Conservation (phyloP, 2,329 filamentous ascomycete genomes). For the Tetracladium maxilliforme region DNA sequence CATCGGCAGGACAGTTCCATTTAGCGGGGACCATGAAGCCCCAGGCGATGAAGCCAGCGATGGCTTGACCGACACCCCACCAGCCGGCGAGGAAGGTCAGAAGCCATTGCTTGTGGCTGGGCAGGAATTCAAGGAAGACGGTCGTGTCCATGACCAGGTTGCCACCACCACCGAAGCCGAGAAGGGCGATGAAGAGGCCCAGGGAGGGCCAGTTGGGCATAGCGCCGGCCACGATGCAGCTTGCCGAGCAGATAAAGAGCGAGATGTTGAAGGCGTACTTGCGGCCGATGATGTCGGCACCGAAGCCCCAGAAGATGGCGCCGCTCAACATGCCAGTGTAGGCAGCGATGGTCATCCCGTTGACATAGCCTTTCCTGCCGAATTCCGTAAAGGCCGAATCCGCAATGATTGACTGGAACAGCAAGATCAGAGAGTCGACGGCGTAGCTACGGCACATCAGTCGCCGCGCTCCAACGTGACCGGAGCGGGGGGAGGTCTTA, state of each 20-base stretch:
- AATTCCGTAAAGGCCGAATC: slow-evolving; percentile 44
- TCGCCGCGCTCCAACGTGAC: slow-evolving; percentile 3
- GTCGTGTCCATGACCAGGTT: slow-evolving; percentile 37
- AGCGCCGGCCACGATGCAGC: slow-evolving; percentile 49
- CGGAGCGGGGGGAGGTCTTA: slow-evolving; percentile 10
- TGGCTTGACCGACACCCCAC: slow-evolving; percentile 25
- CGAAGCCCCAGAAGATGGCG: slow-evolving; percentile 54
- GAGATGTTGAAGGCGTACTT: slow-evolving; percentile 55
- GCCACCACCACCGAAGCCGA: slow-evolving; percentile 49
- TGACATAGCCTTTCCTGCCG: slow-evolving; percentile 31
- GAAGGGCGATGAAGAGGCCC: slow-evolving; percentile 45
- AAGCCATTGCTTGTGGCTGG: slow-evolving; percentile 46
- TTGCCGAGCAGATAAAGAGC: slow-evolving; percentile 45
- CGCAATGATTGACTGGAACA: slow-evolving; percentile 50
- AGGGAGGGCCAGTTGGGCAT: slow-evolving; percentile 52
- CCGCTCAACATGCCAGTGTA: slow-evolving; percentile 41
- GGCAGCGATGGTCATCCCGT: slow-evolving; percentile 44
- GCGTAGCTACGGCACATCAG: slow-evolving; percentile 28
- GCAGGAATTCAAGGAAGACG: slow-evolving; percentile 41
- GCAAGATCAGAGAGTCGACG: slow-evolving; percentile 37
- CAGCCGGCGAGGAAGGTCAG: slow-evolving; percentile 45
- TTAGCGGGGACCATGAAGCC: slow-evolving; percentile 20
- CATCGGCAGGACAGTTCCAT: slow-evolving; percentile 23
- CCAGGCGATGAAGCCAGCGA: slow-evolving; percentile 14
- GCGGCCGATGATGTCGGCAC: slow-evolving; percentile 53